Evolutionary conservation across 257 asterid genomes (phyloP).

Genomic region (Fraxinus anomala): DNA sequence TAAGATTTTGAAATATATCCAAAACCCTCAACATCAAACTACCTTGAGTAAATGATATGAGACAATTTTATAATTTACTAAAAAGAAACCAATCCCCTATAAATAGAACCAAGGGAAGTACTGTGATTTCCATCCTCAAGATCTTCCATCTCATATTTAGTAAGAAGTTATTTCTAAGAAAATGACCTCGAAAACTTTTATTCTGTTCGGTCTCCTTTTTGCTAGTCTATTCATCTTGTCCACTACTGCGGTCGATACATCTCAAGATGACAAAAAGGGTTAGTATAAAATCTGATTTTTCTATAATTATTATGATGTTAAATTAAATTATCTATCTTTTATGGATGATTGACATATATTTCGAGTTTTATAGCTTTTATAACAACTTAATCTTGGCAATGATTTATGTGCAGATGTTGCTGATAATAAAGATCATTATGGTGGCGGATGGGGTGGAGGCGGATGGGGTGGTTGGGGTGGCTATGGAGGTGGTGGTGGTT

Average conservation of each 20-base stretch:
- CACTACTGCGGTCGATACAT: not conserved
- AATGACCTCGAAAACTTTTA: not conserved
- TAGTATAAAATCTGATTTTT: not conserved
- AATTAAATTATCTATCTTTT: not conserved
- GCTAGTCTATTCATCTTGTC: not conserved
- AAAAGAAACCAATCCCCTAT: not conserved
- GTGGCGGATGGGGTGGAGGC: constrained; percentile 15
- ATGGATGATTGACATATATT: not conserved
- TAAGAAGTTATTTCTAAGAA: not conserved
- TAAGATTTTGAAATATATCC: not conserved
- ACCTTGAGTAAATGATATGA: not conserved
- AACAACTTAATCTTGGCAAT: not conserved
- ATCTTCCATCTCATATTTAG: not conserved
- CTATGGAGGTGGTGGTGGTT: not conserved
- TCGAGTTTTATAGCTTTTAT: not conserved
- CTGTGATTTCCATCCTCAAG: not conserved
- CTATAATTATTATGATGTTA: not conserved
- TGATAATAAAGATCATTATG: not conserved
- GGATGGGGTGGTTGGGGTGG: not conserved
- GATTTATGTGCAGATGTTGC: not conserved
- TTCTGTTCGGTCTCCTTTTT: not conserved
- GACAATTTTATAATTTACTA: not conserved
- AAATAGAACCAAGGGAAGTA: not conserved
- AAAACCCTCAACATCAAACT: constrained; percentile 1
- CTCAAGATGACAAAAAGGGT: constrained; percentile 2